A percentile compares a stretch with the other conserved stretches of the same genome.
These are phyloP conservation scores for Styphnolobium japonicum DNA, from an alignment of 306 rosid species.

Conservation along the genomic window DNA sequence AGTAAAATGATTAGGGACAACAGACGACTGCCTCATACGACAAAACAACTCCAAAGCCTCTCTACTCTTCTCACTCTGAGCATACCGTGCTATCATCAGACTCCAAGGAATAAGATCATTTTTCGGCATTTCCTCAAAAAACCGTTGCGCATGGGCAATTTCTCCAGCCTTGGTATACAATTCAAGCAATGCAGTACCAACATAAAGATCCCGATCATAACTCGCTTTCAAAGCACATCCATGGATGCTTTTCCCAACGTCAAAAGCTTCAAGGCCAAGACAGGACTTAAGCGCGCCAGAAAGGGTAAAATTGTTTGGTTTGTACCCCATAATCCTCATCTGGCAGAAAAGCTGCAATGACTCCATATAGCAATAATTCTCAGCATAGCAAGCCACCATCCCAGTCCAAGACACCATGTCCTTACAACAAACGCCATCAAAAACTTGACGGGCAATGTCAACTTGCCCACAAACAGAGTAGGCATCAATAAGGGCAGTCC, in stretches of 20 bases:
- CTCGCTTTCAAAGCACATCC: constrained; percentile 35
- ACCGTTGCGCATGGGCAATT: not conserved
- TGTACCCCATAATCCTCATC: constrained; percentile 30
- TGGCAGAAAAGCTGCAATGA: constrained; percentile 17
- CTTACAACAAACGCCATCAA: constrained; percentile 18
- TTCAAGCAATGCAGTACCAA: constrained; percentile 32
- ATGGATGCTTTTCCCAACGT: constrained; percentile 31
- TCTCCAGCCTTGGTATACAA: constrained; percentile 24
- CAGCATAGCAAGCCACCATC: constrained; percentile 37
- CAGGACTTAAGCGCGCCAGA: constrained; percentile 25
- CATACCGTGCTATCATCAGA: constrained; percentile 34
- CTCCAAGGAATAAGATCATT: constrained; percentile 36
- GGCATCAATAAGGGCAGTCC: constrained; percentile 31
- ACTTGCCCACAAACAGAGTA: constrained; percentile 26
- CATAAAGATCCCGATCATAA: constrained; percentile 20
- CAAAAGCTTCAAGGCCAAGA: constrained; percentile 26
- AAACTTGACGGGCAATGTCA: constrained; percentile 18
- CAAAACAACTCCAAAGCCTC: constrained; percentile 30
- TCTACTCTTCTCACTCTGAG: constrained; percentile 24
- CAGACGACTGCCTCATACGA: constrained; percentile 22
- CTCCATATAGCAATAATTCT: constrained; percentile 20
- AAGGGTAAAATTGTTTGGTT: constrained; percentile 24
- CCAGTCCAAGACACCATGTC: constrained; percentile 44
- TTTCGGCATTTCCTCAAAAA: constrained; percentile 39
- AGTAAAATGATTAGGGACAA: constrained; percentile 29